phyloP scores from a whole-genome alignment of 2,329 filamentous ascomycete genomes.

The Bipolaris zeicola region DNA sequence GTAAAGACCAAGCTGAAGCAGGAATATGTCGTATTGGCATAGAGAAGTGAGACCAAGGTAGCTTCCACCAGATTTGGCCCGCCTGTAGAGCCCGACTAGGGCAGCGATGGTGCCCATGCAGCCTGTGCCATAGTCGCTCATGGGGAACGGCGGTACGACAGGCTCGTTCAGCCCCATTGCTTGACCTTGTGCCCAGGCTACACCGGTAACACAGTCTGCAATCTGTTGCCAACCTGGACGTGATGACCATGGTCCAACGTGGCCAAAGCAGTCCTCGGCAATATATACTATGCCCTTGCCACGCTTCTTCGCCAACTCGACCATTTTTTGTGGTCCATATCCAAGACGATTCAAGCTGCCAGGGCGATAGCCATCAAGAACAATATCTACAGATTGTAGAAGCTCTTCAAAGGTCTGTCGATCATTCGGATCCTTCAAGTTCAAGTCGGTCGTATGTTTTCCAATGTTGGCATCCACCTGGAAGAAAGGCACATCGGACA shows the following conservation, averaged over 20 bases:
- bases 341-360: slow-evolving; percentile 68
- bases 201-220: slow-evolving; percentile 67
- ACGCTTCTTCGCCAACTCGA: slow-evolving; percentile 59
- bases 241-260: slow-evolving; percentile 65
- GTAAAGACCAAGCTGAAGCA: slow-evolving; percentile 66
- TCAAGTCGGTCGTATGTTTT: slow-evolving; percentile 68
- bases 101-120: slow-evolving; percentile 73
- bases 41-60: slow-evolving; percentile 69
- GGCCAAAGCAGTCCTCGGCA: slow-evolving; percentile 74
- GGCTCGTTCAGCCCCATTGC: slow-evolving; percentile 68
- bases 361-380: slow-evolving; percentile 73
- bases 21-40: slow-evolving; percentile 70
- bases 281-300: slow-evolving; percentile 70
- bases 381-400: slow-evolving; percentile 66
- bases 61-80: slow-evolving; percentile 67
- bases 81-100: slow-evolving; percentile 65
- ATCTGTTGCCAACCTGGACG: slow-evolving; percentile 75
- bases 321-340: slow-evolving; percentile 63
- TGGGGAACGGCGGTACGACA: slow-evolving; percentile 67
- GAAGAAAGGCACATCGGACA: slow-evolving; percentile 75
- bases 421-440: slow-evolving; percentile 63
- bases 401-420: slow-evolving; percentile 63
- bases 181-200: slow-evolving; percentile 66
- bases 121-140: slow-evolving; percentile 70
- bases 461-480: slow-evolving; percentile 75